These are phyloP conservation scores for Sporothrix protearum DNA, from an alignment of 2,329 filamentous ascomycete genomes.

Conservation along the genomic window DNA sequence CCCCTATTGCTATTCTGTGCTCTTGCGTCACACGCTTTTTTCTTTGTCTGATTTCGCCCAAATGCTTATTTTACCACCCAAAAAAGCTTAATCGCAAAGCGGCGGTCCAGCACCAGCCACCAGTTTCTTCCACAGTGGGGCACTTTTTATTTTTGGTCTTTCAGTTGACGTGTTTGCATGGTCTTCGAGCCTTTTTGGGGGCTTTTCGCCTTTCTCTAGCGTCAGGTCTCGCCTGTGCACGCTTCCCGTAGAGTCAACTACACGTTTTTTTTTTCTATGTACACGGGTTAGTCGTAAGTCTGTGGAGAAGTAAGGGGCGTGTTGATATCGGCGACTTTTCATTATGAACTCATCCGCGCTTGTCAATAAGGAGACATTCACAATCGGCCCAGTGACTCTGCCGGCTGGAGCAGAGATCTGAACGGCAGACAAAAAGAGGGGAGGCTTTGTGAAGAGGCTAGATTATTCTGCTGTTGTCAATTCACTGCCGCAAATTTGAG, in stretches of 20 bases:
- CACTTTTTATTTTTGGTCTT: neutral
- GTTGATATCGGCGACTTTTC: slow-evolving; percentile 8
- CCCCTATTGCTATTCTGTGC: neutral
- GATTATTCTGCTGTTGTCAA: neutral
- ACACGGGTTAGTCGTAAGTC: neutral
- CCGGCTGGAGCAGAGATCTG: neutral
- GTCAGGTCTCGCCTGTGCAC: neutral
- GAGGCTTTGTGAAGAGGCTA: neutral
- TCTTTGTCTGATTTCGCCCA: neutral
- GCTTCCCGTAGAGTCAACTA: neutral
- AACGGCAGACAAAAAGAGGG: neutral
- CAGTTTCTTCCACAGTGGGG: neutral
- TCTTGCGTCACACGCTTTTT: neutral
- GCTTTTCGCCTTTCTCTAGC: neutral
- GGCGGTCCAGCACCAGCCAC: neutral
- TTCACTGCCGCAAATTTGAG: neutral
- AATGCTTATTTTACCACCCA: neutral
- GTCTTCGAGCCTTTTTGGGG: neutral
- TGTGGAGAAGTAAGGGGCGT: neutral
- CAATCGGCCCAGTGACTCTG: neutral
- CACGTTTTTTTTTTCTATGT: neutral
- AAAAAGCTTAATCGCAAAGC: neutral
- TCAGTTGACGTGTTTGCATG: neutral
- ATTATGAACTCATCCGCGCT: slow-evolving; percentile 14
- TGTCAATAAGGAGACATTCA: neutral